Evolutionary conservation across 257 asterid genomes (phyloP).

Genomic region (Solanum sparsipilum): DNA sequence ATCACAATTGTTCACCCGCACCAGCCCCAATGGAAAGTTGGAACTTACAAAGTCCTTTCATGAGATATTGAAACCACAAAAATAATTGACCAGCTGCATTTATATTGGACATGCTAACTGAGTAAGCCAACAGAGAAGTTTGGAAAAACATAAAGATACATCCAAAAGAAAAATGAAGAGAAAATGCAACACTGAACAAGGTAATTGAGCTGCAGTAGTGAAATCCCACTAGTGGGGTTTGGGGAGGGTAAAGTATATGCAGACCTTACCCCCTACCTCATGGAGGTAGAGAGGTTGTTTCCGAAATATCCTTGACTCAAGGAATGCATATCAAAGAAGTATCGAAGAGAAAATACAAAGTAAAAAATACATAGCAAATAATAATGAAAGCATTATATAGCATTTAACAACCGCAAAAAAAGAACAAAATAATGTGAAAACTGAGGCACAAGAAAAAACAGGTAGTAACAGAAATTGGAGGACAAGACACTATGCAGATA

Average conservation of each 20-base stretch:
- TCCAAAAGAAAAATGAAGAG: neutral
- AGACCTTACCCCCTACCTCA: neutral
- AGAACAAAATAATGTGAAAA: neutral
- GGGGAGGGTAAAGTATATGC: neutral
- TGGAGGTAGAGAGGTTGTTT: neutral
- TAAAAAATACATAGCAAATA: neutral
- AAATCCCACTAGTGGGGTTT: neutral
- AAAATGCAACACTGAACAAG: neutral
- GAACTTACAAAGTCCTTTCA: neutral
- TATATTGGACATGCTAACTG: neutral
- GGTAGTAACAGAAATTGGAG: neutral
- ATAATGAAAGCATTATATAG: neutral
- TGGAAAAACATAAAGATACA: neutral
- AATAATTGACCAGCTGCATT: neutral
- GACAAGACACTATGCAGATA: neutral
- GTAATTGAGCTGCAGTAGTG: neutral
- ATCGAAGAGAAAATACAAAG: neutral
- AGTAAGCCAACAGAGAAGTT: neutral
- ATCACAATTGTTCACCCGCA: neutral
- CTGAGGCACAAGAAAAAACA: neutral
- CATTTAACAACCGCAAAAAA: neutral
- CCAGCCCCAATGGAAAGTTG: neutral
- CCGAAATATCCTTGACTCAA: neutral
- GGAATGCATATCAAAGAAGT: neutral
- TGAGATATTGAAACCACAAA: neutral